phyloP scores from a whole-genome alignment of 768 basidiomycete species.

The Kwoniella sp. region DNA sequence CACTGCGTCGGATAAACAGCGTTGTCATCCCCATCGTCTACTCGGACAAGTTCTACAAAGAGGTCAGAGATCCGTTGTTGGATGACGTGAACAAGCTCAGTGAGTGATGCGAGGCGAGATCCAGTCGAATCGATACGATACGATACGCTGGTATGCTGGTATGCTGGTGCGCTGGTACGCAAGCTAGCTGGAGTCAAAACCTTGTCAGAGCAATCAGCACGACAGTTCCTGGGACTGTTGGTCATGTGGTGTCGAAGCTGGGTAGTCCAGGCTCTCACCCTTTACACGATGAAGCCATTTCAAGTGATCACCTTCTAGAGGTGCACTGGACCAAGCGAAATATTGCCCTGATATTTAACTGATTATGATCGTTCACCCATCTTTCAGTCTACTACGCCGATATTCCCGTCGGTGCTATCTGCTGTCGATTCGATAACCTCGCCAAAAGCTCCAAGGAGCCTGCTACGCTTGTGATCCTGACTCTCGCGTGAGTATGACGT shows the following conservation, averaged over 20 bases:
- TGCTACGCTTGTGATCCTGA: constrained; percentile 50
- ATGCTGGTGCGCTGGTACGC: background rate
- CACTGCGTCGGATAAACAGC: constrained; percentile 49
- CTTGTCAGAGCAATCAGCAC: no score
- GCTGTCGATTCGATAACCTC: constrained; percentile 47
- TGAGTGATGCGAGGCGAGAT: constrained; percentile 17
- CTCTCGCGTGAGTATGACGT: constrained; percentile 50
- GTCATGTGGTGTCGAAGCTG: no score
- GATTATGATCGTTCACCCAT: background rate
- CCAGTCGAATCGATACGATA: background rate
- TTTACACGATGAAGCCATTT: no score
- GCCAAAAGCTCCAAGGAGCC: constrained; percentile 39
- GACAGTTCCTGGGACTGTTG: no score
- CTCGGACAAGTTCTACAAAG: constrained; percentile 54
- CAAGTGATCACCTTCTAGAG: no score
- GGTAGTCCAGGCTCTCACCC: no score
- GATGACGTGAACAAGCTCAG: constrained; percentile 56
- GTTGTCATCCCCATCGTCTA: constrained; percentile 53
- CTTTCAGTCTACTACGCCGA: constrained; percentile 54
- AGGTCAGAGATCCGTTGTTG: constrained; percentile 42
- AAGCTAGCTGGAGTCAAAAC: no score
- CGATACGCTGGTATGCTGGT: background rate
- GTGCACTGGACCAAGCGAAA: no score
- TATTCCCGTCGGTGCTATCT: constrained; percentile 54
- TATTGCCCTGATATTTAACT: no score